Conservation (phyloP, 2,329 filamentous ascomycete genomes). For the Capronia coronata region DNA sequence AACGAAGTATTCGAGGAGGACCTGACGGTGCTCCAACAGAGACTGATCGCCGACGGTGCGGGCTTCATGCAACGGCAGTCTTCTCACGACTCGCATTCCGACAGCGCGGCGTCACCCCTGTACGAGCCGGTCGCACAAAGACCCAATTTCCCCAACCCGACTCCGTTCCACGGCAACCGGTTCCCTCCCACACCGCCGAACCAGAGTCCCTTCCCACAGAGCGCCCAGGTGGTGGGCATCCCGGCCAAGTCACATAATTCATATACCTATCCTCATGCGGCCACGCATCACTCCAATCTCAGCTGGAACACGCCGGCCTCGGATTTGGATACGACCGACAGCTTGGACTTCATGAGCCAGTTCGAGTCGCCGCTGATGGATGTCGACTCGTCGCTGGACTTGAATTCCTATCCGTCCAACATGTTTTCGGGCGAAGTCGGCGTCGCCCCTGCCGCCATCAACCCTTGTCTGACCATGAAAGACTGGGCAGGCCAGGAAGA, state of each 20-base stretch:
- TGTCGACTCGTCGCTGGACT: constrained; percentile 19
- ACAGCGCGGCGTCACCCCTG: constrained; percentile 45
- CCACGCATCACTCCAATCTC: constrained; percentile 21
- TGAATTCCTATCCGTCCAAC: constrained; percentile 11
- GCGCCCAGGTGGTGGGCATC: constrained; percentile 6
- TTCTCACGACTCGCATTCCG: constrained; percentile 54
- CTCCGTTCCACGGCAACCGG: constrained; percentile 26
- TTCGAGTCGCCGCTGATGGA: constrained; percentile 26
- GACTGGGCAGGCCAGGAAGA: constrained; percentile 27
- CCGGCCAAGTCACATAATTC: constrained; percentile 17
- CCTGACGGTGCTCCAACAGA: constrained; percentile 49
- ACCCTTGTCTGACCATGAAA: constrained; percentile 28
- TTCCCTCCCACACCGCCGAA: constrained; percentile 39
- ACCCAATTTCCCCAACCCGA: constrained; percentile 20
- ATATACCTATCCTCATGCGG: constrained; percentile 20
- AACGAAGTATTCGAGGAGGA: constrained; percentile 56
- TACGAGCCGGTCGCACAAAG: constrained; percentile 24
- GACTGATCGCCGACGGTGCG: constrained; percentile 48
- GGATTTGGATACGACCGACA: constrained; percentile 24
- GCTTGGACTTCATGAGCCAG: constrained; percentile 28
- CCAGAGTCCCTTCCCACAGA: constrained; percentile 34
- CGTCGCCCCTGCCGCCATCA: constrained; percentile 23
- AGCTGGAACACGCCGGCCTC: constrained; percentile 23
- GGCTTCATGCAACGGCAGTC: constrained; percentile 48
- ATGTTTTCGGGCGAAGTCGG: constrained; percentile 22